Evolutionary conservation across 805 yeast genomes (phyloP).

Genomic region (Cyberlindnera sargentensis): DNA sequence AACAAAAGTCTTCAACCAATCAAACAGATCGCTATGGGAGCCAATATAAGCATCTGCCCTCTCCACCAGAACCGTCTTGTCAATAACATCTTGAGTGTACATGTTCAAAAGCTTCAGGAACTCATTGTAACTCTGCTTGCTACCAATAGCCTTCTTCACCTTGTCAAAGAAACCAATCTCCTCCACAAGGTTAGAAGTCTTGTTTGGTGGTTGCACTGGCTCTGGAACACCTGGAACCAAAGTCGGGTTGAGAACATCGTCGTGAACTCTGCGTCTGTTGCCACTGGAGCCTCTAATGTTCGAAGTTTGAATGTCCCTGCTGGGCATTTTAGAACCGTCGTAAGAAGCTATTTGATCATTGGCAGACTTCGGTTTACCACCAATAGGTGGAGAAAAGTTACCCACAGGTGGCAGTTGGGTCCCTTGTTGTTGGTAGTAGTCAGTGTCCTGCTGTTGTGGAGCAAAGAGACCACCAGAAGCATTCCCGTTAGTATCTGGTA

Average conservation of each 20-base stretch:
- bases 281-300: conserved; percentile 27
- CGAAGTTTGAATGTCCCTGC: conserved; percentile 28
- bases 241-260: conserved; percentile 47
- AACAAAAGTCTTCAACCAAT: conserved; percentile 90
- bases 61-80: conserved; percentile 71
- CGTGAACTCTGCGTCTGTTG: conserved; percentile 14
- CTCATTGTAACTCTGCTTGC: conserved; percentile 86
- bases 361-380: conserved; percentile 18
- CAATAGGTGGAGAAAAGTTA: conserved; percentile 66
- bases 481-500: conserved; percentile 59
- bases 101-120: conserved; percentile 82
- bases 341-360: conserved; percentile 8
- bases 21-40: conserved; percentile 65
- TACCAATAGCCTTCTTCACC: conserved; percentile 81
- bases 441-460: conserved; percentile 14
- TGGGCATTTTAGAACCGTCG: conserved; percentile 16
- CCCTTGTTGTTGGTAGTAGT: conserved; percentile 22
- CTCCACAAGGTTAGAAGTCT: conserved; percentile 59
- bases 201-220: conserved; percentile 56
- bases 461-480: conserved; percentile 17
- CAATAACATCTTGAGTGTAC: conserved; percentile 87
- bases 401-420: conserved; percentile 82
- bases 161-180: conserved; percentile 89
- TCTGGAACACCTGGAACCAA: conserved; percentile 83
- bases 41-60: conserved; percentile 85